Evolutionary conservation across 192 early-diverging fungal species (phyloP).

Genomic region (Coemansia pectinata): DNA sequence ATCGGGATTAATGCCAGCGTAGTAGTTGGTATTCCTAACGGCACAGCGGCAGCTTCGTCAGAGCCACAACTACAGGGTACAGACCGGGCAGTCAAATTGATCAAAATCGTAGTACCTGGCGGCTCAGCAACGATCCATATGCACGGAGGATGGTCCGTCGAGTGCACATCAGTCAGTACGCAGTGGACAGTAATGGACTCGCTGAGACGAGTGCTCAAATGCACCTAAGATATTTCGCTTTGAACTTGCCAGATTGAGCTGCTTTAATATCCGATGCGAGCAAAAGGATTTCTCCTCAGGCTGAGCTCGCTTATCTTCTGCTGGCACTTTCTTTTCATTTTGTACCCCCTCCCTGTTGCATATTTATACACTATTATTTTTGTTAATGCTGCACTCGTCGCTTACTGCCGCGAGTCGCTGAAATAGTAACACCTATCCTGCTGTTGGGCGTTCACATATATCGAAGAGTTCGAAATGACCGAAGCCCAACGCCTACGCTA

Average conservation of each 20-base stretch:
- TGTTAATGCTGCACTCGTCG: background rate
- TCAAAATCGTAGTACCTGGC: conserved; percentile 34
- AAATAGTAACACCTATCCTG: background rate
- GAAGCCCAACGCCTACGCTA: conserved; percentile 11
- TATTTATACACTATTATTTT: background rate
- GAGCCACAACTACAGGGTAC: background rate
- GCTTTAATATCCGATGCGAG: background rate
- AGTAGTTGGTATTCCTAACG: background rate
- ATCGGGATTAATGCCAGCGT: conserved; percentile 39
- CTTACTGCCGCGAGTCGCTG: background rate
- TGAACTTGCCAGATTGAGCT: background rate
- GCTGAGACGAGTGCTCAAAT: conserved; percentile 35
- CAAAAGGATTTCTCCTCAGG: no score
- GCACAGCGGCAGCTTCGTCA: background rate
- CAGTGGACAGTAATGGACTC: conserved; percentile 49
- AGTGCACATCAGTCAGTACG: conserved; percentile 41
- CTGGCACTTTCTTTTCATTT: background rate
- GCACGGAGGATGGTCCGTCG: conserved; percentile 38
- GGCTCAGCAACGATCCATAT: conserved; percentile 43
- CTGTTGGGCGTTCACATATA: conserved; percentile 1
- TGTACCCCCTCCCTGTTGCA: background rate
- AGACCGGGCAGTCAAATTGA: background rate
- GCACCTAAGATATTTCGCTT: background rate
- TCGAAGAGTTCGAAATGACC: conserved; percentile 6
- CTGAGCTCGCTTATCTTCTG: no score